These are phyloP conservation scores for Pyricularia pennisetigena DNA, from an alignment of 2,329 filamentous ascomycete genomes.

Conservation along the genomic window DNA sequence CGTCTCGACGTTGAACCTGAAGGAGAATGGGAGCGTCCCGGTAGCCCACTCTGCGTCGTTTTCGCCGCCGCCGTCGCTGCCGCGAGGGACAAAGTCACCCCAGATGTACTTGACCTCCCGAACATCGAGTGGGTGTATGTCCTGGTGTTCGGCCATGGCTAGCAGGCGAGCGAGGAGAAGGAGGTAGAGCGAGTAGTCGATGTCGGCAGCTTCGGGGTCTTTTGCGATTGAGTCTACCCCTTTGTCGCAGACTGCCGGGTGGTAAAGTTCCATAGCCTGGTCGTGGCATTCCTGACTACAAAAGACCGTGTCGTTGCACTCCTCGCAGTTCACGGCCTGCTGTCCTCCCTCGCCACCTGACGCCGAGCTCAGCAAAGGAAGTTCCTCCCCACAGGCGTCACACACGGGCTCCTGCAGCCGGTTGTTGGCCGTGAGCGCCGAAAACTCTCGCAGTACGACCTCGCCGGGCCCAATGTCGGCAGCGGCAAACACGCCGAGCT, in stretches of 20 bases:
- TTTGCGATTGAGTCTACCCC: constrained; percentile 57
- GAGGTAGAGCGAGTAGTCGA: constrained; percentile 52
- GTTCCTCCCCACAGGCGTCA: constrained; percentile 73
- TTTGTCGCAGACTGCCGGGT: constrained; percentile 56
- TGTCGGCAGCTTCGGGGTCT: constrained; percentile 47
- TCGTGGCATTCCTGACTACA: constrained; percentile 51
- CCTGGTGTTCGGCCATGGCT: constrained; percentile 53
- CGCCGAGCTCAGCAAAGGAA: constrained; percentile 43
- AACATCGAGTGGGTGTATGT: constrained; percentile 53
- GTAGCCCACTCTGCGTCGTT: neutral
- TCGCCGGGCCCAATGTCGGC: constrained; percentile 71
- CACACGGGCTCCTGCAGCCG: constrained; percentile 78
- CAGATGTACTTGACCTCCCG: constrained; percentile 58
- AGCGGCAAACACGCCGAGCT: constrained; percentile 85
- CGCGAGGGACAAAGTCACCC: constrained; percentile 55
- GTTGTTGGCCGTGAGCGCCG: constrained; percentile 81
- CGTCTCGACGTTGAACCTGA: constrained; percentile 62
- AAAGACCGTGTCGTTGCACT: constrained; percentile 58
- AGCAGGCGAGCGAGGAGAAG: constrained; percentile 52
- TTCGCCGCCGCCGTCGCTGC: neutral
- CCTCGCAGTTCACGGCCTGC: constrained; percentile 45
- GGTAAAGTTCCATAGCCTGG: constrained; percentile 48
- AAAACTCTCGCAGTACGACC: constrained; percentile 69
- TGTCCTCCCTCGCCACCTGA: constrained; percentile 11
- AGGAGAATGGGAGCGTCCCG: constrained; percentile 63